These are phyloP conservation scores for Coemansia sp. DNA, from an alignment of 192 early-diverging fungal genomes.

Conservation along the genomic window DNA sequence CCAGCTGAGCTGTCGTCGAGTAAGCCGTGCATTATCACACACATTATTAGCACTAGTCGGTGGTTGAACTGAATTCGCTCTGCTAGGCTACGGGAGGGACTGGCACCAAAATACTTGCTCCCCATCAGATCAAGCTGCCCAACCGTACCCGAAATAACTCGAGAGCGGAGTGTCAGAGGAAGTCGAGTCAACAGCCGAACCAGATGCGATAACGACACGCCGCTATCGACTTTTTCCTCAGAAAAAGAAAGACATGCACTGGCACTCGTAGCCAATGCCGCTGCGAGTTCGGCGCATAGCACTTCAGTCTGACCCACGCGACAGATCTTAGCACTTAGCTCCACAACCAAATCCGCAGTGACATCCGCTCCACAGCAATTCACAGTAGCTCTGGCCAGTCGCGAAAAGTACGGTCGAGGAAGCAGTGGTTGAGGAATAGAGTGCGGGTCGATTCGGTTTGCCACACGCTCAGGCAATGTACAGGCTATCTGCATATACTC, in stretches of 20 bases:
- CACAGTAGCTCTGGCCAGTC: constrained; percentile 23
- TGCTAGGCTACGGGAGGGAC: neutral
- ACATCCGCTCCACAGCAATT: neutral
- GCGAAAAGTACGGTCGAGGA: constrained; percentile 31
- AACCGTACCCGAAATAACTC: constrained; percentile 21
- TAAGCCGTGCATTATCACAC: neutral
- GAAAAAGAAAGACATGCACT: neutral
- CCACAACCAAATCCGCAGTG: neutral
- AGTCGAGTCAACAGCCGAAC: constrained; percentile 3
- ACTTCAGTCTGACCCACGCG: constrained; percentile 33
- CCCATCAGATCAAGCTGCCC: constrained; percentile 25
- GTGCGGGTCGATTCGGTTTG: constrained; percentile 34
- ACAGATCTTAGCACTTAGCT: constrained; percentile 46
- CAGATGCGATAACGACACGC: neutral
- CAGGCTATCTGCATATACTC: constrained; percentile 33
- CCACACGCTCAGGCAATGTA: constrained; percentile 44
- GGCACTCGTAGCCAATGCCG: constrained; percentile 19
- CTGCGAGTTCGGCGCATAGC: constrained; percentile 32
- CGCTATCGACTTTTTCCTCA: neutral
- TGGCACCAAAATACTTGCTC: constrained; percentile 3
- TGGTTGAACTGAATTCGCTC: constrained; percentile 2
- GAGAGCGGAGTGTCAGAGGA: constrained; percentile 23
- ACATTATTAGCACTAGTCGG: constrained; percentile 7
- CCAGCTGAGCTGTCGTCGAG: neutral
- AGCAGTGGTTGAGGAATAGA: constrained; percentile 25